Base-by-base conservation (phyloP, 306 rosid species). In the Myrica gale region DNA sequence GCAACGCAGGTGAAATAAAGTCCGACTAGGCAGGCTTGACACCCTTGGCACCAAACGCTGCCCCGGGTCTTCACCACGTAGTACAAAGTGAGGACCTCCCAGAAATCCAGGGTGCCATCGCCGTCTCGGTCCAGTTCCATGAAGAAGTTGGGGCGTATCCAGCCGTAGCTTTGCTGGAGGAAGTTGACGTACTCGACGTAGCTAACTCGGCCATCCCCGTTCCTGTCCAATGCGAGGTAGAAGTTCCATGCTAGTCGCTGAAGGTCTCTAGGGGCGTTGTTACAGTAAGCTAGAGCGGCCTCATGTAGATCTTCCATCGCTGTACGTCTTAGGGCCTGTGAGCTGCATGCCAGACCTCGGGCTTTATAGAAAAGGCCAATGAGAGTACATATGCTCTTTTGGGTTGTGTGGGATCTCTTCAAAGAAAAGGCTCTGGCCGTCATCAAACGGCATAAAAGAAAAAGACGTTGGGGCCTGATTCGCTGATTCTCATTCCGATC, bases 41-140 rank as follows among this genome's bases (percentile, higher is more conserved):
- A 80, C 7, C 37, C 56, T 26, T 52, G 13, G 75, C 83, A 80
- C 79, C 83, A 68, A 6, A 80, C 41, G 65, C 41, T 44, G 55
- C 48, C 69, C 56, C 83, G 52, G 16, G 83, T 80, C 62, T 74
- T 80, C 20, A 80, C 43, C 71, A 68, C 32, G 48, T 80, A 74
- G 72, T 80, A 80, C 43, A 80, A 58, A 9, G 79, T 69, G 15
- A 80, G 61, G n/a, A 69, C 83, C 53, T 74, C 83, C 78, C 73
- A 57, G 67, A 80, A 80, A 32, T 58, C 79, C 21, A 74, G 65
- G n/a, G 61, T 6, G 23, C 79, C 79, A 11, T 80, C 83, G 32
- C 42, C 10, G 71, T 80, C 58, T 8, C 56, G 54, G 45, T 80
- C 83, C 37, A 80, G 71, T 12, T 80, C 71, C 10, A 26, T 8